Evolutionary conservation across 345 rosid species (phyloP).

Genomic region (Erysimum cheiranthoides): DNA sequence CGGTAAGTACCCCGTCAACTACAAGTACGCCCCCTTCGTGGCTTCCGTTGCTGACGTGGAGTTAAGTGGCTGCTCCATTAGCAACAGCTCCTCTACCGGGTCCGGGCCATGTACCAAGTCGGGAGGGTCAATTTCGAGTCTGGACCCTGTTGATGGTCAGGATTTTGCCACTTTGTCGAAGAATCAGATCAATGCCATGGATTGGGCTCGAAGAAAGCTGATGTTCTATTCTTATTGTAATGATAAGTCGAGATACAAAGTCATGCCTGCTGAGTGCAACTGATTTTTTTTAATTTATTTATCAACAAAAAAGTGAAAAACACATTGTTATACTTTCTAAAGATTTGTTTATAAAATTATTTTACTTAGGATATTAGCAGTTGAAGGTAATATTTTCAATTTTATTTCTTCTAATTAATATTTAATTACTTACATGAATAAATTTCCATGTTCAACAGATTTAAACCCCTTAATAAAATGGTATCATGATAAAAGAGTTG

Average conservation of each 20-base stretch:
- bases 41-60: conserved; percentile 63
- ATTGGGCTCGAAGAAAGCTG: conserved; percentile 88
- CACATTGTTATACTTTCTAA: conserved; percentile 3
- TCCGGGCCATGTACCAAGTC: conserved; percentile 54
- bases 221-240: conserved; percentile 91
- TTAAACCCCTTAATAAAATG: not conserved
- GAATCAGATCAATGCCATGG: conserved; percentile 71
- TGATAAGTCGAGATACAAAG: conserved; percentile 69
- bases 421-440: not conserved
- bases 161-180: conserved; percentile 63
- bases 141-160: conserved; percentile 79
- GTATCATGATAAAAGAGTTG: not conserved
- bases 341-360: not conserved
- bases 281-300: conserved; percentile 17
- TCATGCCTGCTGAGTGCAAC: conserved; percentile 64
- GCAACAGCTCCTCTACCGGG: conserved; percentile 32
- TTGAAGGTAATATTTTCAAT: not conserved
- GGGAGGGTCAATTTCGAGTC: conserved; percentile 52
- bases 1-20: conserved; percentile 90
- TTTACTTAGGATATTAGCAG: not conserved
- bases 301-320: not conserved
- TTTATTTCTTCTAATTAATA: not conserved
- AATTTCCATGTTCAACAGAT: not conserved
- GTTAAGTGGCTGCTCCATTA: conserved; percentile 62
- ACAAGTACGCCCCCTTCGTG: conserved; percentile 76